Percentiles rank a stretch among this genome's conserved stretches.
These are phyloP conservation scores for Helianthus tuberosus DNA, from an alignment of 129 eudicot species.

Conservation along the genomic window DNA sequence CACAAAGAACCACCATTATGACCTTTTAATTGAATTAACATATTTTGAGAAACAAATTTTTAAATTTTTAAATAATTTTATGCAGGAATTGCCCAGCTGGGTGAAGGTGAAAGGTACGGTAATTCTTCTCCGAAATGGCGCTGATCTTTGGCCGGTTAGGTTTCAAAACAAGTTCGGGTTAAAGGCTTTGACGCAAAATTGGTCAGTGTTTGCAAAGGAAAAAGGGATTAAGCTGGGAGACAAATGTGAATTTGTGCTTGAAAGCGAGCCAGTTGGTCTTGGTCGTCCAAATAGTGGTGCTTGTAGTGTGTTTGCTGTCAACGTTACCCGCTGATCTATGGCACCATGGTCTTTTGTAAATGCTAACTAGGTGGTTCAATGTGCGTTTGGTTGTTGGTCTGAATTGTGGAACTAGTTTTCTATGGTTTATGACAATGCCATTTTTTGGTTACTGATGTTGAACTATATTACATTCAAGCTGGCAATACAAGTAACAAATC, in stretches of 20 bases:
- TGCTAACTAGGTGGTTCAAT: not conserved
- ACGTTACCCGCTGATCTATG: not conserved
- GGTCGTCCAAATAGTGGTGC: not conserved
- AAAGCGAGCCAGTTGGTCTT: slow-evolving; percentile 4
- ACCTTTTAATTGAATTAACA: not conserved
- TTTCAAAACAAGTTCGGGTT: slow-evolving; percentile 32
- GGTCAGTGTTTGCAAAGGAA: slow-evolving; percentile 38
- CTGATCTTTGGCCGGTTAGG: slow-evolving; percentile 47
- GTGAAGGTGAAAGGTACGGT: slow-evolving; percentile 23
- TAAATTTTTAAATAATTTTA: not conserved
- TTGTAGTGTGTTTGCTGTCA: slow-evolving; percentile 22
- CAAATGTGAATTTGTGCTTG: slow-evolving; percentile 39
- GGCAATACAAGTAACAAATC: not conserved
- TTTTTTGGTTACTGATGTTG: not conserved
- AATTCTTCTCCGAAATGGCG: slow-evolving; percentile 28
- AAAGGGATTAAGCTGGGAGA: slow-evolving; percentile 42
- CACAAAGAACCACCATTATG: not conserved
- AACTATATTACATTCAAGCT: slow-evolving; percentile 1
- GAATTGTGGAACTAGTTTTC: slow-evolving; percentile 9
- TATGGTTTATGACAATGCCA: slow-evolving; percentile 9
- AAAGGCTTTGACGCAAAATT: slow-evolving; percentile 40
- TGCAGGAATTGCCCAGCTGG: slow-evolving; percentile 48
- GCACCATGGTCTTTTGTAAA: not conserved
- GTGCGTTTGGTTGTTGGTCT: not conserved
- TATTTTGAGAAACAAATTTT: not conserved